These are phyloP conservation scores for Ceriops tagal DNA, from an alignment of 345 rosid genomes.

Conservation along the genomic window DNA sequence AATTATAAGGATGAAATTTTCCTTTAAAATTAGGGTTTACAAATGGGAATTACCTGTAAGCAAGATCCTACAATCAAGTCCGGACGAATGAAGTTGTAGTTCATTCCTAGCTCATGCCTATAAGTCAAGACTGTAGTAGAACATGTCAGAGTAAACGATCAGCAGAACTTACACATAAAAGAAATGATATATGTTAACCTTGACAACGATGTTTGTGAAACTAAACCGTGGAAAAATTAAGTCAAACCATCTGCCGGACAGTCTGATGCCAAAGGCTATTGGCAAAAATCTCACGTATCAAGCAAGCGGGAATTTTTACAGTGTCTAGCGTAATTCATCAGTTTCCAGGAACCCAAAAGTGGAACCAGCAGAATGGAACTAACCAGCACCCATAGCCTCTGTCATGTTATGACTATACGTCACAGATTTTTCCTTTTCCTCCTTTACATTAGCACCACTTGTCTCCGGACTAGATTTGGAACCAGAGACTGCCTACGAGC, in stretches of 20 bases:
- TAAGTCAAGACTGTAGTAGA: conserved; percentile 75
- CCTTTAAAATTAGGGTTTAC: background rate
- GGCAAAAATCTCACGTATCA: background rate
- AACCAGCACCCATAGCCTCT: conserved; percentile 99
- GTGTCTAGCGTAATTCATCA: background rate
- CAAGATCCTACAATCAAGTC: conserved; percentile 97
- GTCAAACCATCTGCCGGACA: background rate
- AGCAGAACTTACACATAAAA: conserved; percentile 5
- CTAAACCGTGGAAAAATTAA: background rate
- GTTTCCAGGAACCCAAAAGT: background rate
- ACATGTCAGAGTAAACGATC: conserved; percentile 21
- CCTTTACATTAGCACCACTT: conserved; percentile 36
- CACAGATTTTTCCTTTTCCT: conserved; percentile 63
- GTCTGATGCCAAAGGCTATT: background rate
- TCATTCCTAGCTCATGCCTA: conserved; percentile 93
- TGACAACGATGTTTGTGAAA: background rate
- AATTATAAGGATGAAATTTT: background rate
- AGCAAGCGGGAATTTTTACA: background rate
- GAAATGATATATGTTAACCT: background rate
- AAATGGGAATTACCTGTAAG: conserved; percentile 62
- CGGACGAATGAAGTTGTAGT: conserved; percentile 74
- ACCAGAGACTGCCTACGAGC: conserved; percentile 58
- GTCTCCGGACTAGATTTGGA: conserved; percentile 54
- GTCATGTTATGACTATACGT: conserved; percentile 82
- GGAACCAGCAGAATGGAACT: conserved; percentile 17